Evolutionary conservation across 2,329 filamentous ascomycete genomes (phyloP), one percentile per base, ranked within the genome.

Genomic region (Chaetothyriales sp.): DNA sequence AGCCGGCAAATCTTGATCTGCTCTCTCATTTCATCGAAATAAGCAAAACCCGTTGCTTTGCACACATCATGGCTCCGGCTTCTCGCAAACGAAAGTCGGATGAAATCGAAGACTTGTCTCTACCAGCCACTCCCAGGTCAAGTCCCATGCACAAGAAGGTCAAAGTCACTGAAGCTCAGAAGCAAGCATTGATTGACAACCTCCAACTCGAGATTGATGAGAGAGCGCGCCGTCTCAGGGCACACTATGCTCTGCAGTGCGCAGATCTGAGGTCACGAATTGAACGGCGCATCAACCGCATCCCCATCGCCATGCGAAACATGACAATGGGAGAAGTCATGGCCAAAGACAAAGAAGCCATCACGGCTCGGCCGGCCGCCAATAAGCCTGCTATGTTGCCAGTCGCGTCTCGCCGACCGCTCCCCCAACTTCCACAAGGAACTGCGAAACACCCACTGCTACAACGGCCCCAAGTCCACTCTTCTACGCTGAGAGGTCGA

Each of bases 281-380:
- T 49, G 89, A 95, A 68, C 85, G 94, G 70, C 86, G 92, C 69
- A 78, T 97, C 66, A 95, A 95, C 65, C 83, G 92, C 50, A 92
- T 97, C 49, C 92, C 92, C 6, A 78, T 81, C 61, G 77, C 82
- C 15, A 71, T 95, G 57, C 82, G 90, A 54, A 86, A 84, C 63
- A 76, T 81, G 56, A 94, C 80, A 52, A 90, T 98, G 76, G 81
- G 82, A 51, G 89, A 95, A 45, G 74, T 97, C 7, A 56, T 58
- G 48, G 60, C 60, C 47, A 61, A 64, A 49, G 61, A 64, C 33
- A 46, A 54, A 49, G 57, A 59, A 44, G 47, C 58, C 79, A 75
- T 78, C 80, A 69, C 58, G 70, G 62, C 51, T 45, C 55, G 56
- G 10, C 65, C 66, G 5, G 46, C 56, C 58, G 28, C 56, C 58